phyloP scores from a whole-genome alignment of 257 asterid species.

The Solanum bulbocastanum region DNA sequence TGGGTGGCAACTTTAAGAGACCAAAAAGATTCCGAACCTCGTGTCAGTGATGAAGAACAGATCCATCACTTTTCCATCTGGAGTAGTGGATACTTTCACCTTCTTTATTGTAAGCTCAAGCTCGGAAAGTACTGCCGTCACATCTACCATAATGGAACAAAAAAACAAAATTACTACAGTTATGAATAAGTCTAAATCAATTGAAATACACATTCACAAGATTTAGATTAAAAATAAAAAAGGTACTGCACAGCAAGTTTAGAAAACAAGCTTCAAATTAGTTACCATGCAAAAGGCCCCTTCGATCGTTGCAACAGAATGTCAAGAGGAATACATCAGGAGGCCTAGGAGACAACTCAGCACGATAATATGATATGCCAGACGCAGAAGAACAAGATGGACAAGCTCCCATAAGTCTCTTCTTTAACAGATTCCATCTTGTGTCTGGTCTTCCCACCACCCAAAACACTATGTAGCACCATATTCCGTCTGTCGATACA shows the following conservation, averaged over 20 bases:
- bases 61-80: slow-evolving; percentile 83
- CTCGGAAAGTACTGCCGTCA: slow-evolving; percentile 59
- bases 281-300: slow-evolving; percentile 85
- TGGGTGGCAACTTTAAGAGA: neutral
- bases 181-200: neutral
- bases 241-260: neutral
- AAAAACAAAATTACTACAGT: neutral
- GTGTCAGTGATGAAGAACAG: slow-evolving; percentile 79
- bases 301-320: slow-evolving; percentile 48
- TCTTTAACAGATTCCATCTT: slow-evolving; percentile 69
- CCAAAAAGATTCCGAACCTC: slow-evolving; percentile 29
- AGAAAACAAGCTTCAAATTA: neutral
- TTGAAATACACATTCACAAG: neutral
- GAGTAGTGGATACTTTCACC: slow-evolving; percentile 88
- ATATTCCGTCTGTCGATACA: slow-evolving; percentile 84
- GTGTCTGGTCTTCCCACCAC: slow-evolving; percentile 51
- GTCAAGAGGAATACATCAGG: slow-evolving; percentile 82
- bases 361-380: slow-evolving; percentile 37
- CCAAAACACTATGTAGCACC: slow-evolving; percentile 93
- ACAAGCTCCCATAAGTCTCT: slow-evolving; percentile 72
- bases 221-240: neutral
- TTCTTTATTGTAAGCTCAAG: slow-evolving; percentile 69
- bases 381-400: slow-evolving; percentile 63
- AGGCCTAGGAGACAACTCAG: slow-evolving; percentile 51
- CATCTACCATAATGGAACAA: slow-evolving; percentile 38